A percentile compares a stretch with the other conserved stretches of the same genome.
Evolutionary conservation across 495 filamentous ascomycete species (phyloP).

Genomic region (Talaromyces nanjingensis): DNA sequence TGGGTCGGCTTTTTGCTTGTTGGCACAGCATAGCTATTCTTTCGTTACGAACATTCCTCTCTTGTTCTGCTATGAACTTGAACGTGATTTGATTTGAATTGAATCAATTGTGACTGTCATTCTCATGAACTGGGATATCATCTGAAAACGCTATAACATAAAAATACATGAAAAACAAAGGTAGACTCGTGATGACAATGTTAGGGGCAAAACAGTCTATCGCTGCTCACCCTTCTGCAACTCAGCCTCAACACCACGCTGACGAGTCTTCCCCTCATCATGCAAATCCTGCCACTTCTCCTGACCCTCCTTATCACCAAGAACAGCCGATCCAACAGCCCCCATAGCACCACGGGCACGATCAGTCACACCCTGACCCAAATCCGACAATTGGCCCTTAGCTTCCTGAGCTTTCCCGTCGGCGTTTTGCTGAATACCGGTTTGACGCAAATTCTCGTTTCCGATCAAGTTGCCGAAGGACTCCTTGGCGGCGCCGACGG

Average conservation of each 20-base stretch:
- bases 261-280: slow-evolving; percentile 77
- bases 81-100: not conserved
- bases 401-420: slow-evolving; percentile 79
- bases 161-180: not conserved
- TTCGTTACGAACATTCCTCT: not conserved
- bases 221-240: slow-evolving; percentile 57
- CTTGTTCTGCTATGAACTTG: not conserved
- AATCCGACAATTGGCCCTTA: slow-evolving; percentile 73
- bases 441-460: slow-evolving; percentile 62
- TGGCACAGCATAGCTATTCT: not conserved
- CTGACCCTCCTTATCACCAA: slow-evolving; percentile 62
- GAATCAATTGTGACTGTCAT: not conserved
- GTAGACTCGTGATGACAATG: not conserved
- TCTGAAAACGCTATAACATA: slow-evolving; percentile 3
- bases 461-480: slow-evolving; percentile 68
- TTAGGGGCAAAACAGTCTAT: not conserved
- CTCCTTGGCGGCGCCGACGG: slow-evolving; percentile 79
- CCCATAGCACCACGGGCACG: slow-evolving; percentile 69
- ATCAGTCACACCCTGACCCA: slow-evolving; percentile 61
- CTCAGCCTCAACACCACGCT: slow-evolving; percentile 79
- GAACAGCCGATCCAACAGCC: slow-evolving; percentile 58
- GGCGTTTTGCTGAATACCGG: slow-evolving; percentile 71
- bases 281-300: slow-evolving; percentile 57
- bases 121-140: slow-evolving; percentile 7
- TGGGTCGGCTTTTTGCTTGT: not conserved